Conservation (phyloP, 345 rosid species). For the Mangifera indica region DNA sequence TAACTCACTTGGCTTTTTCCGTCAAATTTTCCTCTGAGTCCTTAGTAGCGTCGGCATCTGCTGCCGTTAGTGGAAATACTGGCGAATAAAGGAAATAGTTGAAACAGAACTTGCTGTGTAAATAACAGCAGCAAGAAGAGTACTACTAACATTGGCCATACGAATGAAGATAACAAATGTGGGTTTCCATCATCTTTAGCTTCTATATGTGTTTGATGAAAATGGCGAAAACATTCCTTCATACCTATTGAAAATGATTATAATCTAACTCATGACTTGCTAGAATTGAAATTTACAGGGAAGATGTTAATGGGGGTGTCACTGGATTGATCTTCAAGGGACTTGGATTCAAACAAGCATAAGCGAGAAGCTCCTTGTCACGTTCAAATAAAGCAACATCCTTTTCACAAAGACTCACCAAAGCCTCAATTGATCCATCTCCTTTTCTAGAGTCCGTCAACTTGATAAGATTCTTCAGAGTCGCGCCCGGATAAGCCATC, state of each 20-base stretch:
- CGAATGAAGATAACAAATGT: too few relatives aligned
- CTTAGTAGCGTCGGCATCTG: conserved; percentile 35
- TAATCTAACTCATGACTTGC: not conserved
- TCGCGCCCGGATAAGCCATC: conserved; percentile 22
- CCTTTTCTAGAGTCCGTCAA: conserved; percentile 35
- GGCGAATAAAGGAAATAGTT: too few relatives aligned
- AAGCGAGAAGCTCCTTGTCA: conserved; percentile 39
- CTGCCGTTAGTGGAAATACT: conserved; percentile 29
- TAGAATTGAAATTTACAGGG: not conserved
- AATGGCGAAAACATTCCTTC: too few relatives aligned
- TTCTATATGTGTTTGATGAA: too few relatives aligned
- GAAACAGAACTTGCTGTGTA: too few relatives aligned
- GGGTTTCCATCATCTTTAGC: too few relatives aligned
- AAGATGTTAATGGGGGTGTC: not conserved
- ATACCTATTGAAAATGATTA: too few relatives aligned
- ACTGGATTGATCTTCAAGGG: not conserved
- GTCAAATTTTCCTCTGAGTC: conserved; percentile 49
- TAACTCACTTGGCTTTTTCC: conserved; percentile 67
- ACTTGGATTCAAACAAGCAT: conserved; percentile 39
- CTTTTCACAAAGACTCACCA: conserved; percentile 37
- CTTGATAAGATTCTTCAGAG: conserved; percentile 19
- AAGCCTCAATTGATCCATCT: conserved; percentile 47
- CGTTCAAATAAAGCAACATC: conserved; percentile 39
- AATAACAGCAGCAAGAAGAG: too few relatives aligned
- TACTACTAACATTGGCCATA: too few relatives aligned